These are phyloP conservation scores for Lactarius hatsudake DNA, from an alignment of 768 basidiomycete species.

Conservation along the genomic window DNA sequence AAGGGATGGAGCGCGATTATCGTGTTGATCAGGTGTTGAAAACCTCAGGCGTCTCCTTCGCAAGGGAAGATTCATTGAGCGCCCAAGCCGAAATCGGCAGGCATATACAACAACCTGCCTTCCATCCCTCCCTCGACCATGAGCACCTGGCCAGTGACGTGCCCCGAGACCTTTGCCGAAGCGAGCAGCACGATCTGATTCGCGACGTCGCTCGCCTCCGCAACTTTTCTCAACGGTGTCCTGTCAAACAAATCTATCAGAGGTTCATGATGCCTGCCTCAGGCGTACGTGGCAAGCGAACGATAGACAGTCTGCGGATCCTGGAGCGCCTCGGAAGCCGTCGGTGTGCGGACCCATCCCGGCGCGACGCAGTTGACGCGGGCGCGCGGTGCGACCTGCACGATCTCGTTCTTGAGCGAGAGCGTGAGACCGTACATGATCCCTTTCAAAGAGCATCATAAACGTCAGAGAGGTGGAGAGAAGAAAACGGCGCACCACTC, in stretches of 20 bases:
- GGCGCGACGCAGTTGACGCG: constrained; percentile 72
- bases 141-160: constrained; percentile 65
- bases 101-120: constrained; percentile 51
- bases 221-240: constrained; percentile 69
- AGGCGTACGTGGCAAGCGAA: constrained; percentile 63
- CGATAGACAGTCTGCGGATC: constrained; percentile 53
- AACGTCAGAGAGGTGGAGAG: neutral
- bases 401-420: constrained; percentile 77
- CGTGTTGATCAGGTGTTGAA: too few relatives aligned
- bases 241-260: constrained; percentile 35
- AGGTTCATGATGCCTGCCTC: too few relatives aligned
- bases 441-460: constrained; percentile 36
- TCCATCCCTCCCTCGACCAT: constrained; percentile 82
- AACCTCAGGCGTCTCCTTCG: too few relatives aligned
- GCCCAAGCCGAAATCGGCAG: constrained; percentile 34
- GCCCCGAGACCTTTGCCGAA: constrained; percentile 60
- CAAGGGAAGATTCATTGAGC: neutral
- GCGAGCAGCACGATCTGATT: constrained; percentile 61
- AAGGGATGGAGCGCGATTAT: too few relatives aligned
- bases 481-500: constrained; percentile 48
- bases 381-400: constrained; percentile 65
- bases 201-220: constrained; percentile 59
- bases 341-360: constrained; percentile 57
- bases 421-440: constrained; percentile 72
- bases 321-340: constrained; percentile 56